phyloP scores from a whole-genome alignment of 257 asterid genomes.

The Craterostigma plantagineum region DNA sequence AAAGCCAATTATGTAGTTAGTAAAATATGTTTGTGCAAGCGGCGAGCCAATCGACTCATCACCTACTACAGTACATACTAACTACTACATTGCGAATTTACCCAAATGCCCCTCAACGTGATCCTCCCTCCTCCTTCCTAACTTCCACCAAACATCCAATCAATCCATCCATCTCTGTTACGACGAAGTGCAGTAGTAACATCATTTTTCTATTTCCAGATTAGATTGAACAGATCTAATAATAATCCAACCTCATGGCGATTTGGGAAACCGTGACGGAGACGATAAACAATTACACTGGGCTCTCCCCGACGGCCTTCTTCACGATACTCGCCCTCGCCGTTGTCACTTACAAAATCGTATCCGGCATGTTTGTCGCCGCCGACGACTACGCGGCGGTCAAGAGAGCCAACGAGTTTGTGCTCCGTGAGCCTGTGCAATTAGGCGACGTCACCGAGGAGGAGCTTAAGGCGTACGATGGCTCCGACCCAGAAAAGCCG shows the following conservation, averaged over 20 bases:
- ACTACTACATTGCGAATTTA: too few relatives aligned
- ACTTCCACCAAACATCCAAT: too few relatives aligned
- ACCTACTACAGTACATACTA: too few relatives aligned
- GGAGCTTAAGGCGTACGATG: slow-evolving; percentile 55
- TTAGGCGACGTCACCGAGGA: slow-evolving; percentile 65
- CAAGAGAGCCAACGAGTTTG: slow-evolving; percentile 32
- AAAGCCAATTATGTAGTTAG: too few relatives aligned
- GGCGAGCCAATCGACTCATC: too few relatives aligned
- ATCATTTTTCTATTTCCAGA: too few relatives aligned
- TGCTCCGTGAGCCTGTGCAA: slow-evolving; percentile 50
- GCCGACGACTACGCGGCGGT: slow-evolving; percentile 49
- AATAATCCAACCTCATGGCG: slow-evolving; percentile 19
- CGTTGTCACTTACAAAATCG: slow-evolving; percentile 56
- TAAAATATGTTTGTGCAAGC: too few relatives aligned
- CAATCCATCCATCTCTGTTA: too few relatives aligned
- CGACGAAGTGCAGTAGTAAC: too few relatives aligned
- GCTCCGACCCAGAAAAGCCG: slow-evolving; percentile 64
- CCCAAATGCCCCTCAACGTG: too few relatives aligned
- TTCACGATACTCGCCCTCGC: slow-evolving; percentile 51
- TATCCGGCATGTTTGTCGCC: slow-evolving; percentile 55
- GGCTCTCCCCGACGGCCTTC: slow-evolving; percentile 67
- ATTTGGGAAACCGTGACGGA: slow-evolving; percentile 31
- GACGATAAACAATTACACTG: slow-evolving; percentile 38
- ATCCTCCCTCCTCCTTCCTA: too few relatives aligned
- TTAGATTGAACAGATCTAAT: too few relatives aligned